Evolutionary conservation across 768 basidiomycete species (phyloP).

Genomic region (Pulveroboletus sp.): DNA sequence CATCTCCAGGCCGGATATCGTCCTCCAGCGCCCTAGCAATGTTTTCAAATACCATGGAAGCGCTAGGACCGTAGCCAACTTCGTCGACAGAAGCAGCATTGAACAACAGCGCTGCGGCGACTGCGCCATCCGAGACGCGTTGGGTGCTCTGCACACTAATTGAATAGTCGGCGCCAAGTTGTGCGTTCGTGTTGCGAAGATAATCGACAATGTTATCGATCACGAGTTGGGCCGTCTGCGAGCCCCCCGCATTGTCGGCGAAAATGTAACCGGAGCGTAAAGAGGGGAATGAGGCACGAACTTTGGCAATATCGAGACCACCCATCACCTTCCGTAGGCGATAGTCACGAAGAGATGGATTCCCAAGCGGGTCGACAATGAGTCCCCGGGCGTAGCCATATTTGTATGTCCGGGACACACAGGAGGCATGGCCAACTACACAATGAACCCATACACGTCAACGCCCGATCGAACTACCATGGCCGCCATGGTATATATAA

Average conservation of each 20-base stretch:
- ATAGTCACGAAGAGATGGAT: not conserved
- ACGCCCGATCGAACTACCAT: no score
- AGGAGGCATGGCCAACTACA: no score
- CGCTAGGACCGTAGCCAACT: slow-evolving; percentile 61
- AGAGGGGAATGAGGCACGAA: slow-evolving; percentile 59
- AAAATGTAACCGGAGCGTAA: slow-evolving; percentile 57
- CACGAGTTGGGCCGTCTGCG: slow-evolving; percentile 52
- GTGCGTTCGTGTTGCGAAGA: slow-evolving; percentile 66
- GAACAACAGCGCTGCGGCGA: slow-evolving; percentile 53
- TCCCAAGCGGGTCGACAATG: no score
- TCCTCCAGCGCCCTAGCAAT: slow-evolving; percentile 56
- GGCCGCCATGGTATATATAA: no score
- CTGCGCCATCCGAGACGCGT: slow-evolving; percentile 46
- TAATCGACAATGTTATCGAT: slow-evolving; percentile 63
- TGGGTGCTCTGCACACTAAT: slow-evolving; percentile 50
- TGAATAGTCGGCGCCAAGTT: slow-evolving; percentile 67
- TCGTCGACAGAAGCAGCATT: slow-evolving; percentile 60
- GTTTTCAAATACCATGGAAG: slow-evolving; percentile 67
- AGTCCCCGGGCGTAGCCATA: no score
- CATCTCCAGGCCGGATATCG: slow-evolving; percentile 55
- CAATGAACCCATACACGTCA: no score
- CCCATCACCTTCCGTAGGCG: slow-evolving; percentile 9
- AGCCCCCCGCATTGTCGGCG: slow-evolving; percentile 76
- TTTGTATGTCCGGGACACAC: no score
- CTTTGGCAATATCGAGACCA: slow-evolving; percentile 43